Percentiles rank a stretch among this genome's conserved stretches.
These are phyloP conservation scores for Crepidotus variabilis DNA, from an alignment of 768 basidiomycete genomes.

Conservation along the genomic window DNA sequence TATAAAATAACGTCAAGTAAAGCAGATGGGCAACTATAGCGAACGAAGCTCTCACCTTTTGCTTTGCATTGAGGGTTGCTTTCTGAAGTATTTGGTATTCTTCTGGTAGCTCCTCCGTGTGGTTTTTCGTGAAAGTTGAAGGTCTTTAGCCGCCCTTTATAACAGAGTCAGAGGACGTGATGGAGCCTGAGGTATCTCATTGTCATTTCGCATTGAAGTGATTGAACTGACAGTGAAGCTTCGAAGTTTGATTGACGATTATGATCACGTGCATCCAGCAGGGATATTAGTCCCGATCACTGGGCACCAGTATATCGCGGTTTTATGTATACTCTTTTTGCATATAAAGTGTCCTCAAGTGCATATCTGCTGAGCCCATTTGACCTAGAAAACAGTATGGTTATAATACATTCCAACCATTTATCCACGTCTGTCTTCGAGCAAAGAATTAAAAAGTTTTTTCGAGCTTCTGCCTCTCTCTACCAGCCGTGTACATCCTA, in stretches of 20 bases:
- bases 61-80: conserved; percentile 89
- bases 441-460: conserved; percentile 13
- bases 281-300: too few relatives aligned
- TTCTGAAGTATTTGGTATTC: conserved; percentile 75
- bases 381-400: too few relatives aligned
- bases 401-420: too few relatives aligned
- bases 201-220: too few relatives aligned
- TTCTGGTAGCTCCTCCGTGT: conserved; percentile 73
- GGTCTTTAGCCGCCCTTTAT: conserved; percentile 74
- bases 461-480: conserved; percentile 7
- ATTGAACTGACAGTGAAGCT: too few relatives aligned
- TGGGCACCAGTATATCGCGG: too few relatives aligned
- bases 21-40: neutral
- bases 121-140: conserved; percentile 78
- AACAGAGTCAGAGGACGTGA: conserved; percentile 86
- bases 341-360: too few relatives aligned
- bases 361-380: too few relatives aligned
- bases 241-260: too few relatives aligned
- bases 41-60: conserved; percentile 53
- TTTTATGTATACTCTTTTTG: too few relatives aligned
- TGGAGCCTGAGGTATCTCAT: too few relatives aligned
- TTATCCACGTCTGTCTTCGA: conserved; percentile 4
- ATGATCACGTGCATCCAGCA: too few relatives aligned
- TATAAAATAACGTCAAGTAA: conserved; percentile 20
- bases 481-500: conserved; percentile 14